Evolutionary conservation across 169 alveolate species (phyloP), one percentile per base, ranked within the genome.

Genomic region (Eimeria acervulina): DNA sequence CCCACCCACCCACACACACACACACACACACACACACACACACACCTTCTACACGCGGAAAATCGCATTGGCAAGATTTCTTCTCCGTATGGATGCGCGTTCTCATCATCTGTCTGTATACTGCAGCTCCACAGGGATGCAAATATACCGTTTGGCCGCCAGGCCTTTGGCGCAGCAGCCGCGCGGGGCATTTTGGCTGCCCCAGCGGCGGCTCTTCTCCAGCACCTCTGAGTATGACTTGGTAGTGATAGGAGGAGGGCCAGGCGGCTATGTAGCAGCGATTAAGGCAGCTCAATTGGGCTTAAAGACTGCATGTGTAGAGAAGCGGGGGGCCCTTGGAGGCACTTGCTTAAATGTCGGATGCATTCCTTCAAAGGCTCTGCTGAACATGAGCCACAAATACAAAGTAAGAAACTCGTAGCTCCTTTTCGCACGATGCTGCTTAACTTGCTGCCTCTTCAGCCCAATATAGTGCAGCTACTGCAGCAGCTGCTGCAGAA

Each of bases 341-440:
- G 99, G 99, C 38, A 99, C 99, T 4, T 99, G 99, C 97, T 98
- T 99, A 63, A 99, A 99, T 96, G 99, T 99, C 51, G 99, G 99
- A 6, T 99, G 99, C 96, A 99, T 99, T 87, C 99, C 99, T 8
- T 99, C 99, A 38, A 99, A 99, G 96, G 98, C 99, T 63, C 97
- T 99, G 94, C 98, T 99, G 40, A 98, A 98, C 96, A 98, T 99
- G 55, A 98, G 99, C 33, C 99, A 99, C 97, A 98, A 99, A 90
- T 98, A 97, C 97, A 97, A 98, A 38, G 98, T 97, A 92, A 51
- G 97, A 31, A 90, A 55, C 78, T 44, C 70, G 31, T 6, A 51
- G 0, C 0, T 51, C 21, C 59, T 51, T 31, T 7, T 83, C 28
- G 8, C 26, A 6, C 76, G 78, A 90, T 0, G 26, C 40, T 85